Base-by-base conservation (phyloP, 2,329 filamentous ascomycete genomes). In the Cordyceps pruinosa region DNA sequence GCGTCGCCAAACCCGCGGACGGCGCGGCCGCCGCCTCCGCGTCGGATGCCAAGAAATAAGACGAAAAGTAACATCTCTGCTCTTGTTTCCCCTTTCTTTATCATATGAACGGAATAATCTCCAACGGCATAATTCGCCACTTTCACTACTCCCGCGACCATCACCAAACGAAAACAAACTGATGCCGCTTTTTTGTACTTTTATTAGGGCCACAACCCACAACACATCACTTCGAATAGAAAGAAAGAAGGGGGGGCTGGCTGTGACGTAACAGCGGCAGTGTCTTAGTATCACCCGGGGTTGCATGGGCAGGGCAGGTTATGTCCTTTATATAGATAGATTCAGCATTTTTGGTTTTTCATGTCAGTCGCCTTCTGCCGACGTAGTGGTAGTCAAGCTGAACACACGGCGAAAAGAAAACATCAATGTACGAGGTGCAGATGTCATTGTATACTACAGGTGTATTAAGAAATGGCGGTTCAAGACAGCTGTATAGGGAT, bases 1-100 rank as follows among this genome's bases (percentile, higher is more conserved):
- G 61, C 21, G 56, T 39, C 35, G 66, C 64, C 61, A 66, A 66
- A 61, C 54, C 45, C 32, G 39, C 54, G 34, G 54, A 50, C 5
- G 39, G 21, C 25, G 17, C 45, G n/a, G 44, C 34, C 10, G 23
- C 46, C 8, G 15, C n/a, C 35, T 19, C 54, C 28, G 21, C 6
- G 17, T 30, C 51, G 5, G 46, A 50, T 3, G 54, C 46, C 46
- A 57, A 57, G 37, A 50, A 57, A 35, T 57, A 57, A 57, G 2
- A n/a, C n/a, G 35, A 49, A 25, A 28, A 12, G 2, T 35, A 23
- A 25, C 6, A 17, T 21, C 41, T 12, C 41, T 37, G n/a, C 30
- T 49, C 45, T 54, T 32, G 5, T 32, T 32, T 19, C 17, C n/a
- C 17, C 17, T 23, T 32, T 47, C n/a, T 28, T 21, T 5, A 30